Evolutionary conservation across 306 rosid genomes (phyloP).

Genomic region (Cicer bijugum): DNA sequence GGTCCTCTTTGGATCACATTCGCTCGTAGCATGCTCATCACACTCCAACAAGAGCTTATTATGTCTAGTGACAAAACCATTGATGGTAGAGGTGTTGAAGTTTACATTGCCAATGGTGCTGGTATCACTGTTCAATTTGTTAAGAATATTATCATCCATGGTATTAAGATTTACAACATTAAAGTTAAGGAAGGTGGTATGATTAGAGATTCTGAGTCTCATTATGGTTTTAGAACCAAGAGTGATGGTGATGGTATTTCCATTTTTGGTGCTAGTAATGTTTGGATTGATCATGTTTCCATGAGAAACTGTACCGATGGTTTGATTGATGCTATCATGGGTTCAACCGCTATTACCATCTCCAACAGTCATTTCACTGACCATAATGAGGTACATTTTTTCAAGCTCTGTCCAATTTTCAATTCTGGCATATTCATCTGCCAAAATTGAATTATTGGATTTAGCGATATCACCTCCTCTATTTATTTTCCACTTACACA

Average conservation of each 20-base stretch:
- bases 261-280: conserved; percentile 65
- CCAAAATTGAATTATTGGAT: neutral
- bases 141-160: conserved; percentile 66
- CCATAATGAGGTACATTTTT: conserved; percentile 61
- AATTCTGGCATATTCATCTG: neutral
- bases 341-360: conserved; percentile 83
- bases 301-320: conserved; percentile 68
- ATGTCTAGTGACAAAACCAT: conserved; percentile 67
- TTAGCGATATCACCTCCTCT: neutral
- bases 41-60: conserved; percentile 64
- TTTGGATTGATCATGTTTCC: conserved; percentile 89
- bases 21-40: conserved; percentile 58
- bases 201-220: conserved; percentile 57
- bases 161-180: conserved; percentile 60
- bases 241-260: conserved; percentile 92
- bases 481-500: too few relatives aligned
- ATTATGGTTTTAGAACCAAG: conserved; percentile 58
- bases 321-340: conserved; percentile 72
- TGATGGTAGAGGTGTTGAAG: conserved; percentile 70
- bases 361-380: conserved; percentile 77
- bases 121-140: conserved; percentile 72
- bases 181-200: conserved; percentile 50
- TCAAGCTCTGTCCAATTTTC: neutral
- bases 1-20: conserved; percentile 80
- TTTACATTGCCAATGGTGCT: conserved; percentile 62